Conservation (phyloP, 352 stramenopile species). For the Pelagophyceae sp. region DNA sequence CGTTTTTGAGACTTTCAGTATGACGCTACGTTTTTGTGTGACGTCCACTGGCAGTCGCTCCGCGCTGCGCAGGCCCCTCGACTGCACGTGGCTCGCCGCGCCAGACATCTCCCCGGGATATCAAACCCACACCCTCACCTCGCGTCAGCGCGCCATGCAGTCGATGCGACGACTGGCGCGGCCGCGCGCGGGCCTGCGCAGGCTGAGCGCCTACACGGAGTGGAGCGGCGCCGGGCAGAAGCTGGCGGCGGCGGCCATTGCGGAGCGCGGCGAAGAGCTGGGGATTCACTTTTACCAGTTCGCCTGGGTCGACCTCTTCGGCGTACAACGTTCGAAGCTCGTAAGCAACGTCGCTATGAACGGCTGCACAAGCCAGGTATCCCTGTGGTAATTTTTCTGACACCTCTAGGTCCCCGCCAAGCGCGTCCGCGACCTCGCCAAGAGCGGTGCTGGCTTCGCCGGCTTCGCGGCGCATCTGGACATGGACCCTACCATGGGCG, state of each 20-base stretch:
- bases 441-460: slow-evolving; percentile 1
- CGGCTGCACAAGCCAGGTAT: too few relatives aligned
- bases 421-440: neutral
- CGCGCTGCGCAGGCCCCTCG: too few relatives aligned
- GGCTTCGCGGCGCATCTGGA: slow-evolving; percentile 1
- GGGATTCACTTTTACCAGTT: slow-evolving; percentile 16
- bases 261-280: neutral
- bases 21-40: too few relatives aligned
- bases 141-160: neutral
- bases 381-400: too few relatives aligned
- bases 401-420: neutral
- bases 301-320: slow-evolving; percentile 9
- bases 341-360: too few relatives aligned
- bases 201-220: neutral
- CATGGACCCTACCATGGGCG: neutral
- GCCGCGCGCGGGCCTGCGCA: too few relatives aligned
- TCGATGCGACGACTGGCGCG: neutral
- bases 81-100: too few relatives aligned
- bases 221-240: too few relatives aligned
- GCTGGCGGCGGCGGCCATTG: neutral
- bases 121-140: too few relatives aligned
- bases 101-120: too few relatives aligned
- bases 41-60: too few relatives aligned
- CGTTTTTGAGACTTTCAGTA: too few relatives aligned
- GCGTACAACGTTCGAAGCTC: slow-evolving; percentile 3